Percentiles rank a stretch among this genome's conserved stretches.
Evolutionary conservation across 2,329 filamentous ascomycete genomes (phyloP).

Genomic region (Hymenoscyphus fructigenus): DNA sequence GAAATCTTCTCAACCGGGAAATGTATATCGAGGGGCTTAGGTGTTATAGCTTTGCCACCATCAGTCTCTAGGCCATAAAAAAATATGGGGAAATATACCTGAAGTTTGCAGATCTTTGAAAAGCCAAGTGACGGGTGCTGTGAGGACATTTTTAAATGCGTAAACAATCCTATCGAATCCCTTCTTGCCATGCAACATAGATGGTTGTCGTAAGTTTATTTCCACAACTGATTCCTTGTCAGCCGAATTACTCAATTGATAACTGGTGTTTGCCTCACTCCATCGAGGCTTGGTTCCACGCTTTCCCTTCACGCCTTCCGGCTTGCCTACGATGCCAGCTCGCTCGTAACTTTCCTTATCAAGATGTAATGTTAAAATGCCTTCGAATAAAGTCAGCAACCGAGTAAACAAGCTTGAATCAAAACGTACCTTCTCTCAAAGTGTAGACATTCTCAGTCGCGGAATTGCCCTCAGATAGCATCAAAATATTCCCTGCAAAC

Average conservation of each 20-base stretch:
- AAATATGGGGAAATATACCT: constrained; percentile 37
- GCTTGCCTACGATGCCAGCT: constrained; percentile 74
- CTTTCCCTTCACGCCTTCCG: constrained; percentile 58
- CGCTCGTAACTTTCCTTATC: constrained; percentile 81
- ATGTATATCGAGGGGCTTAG: constrained; percentile 50
- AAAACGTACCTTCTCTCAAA: constrained; percentile 61
- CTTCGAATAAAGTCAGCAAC: constrained; percentile 42
- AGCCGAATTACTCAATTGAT: constrained; percentile 23
- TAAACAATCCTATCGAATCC: constrained; percentile 35
- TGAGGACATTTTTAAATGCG: constrained; percentile 65
- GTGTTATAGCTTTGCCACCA: constrained; percentile 44
- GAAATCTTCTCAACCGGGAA: constrained; percentile 46
- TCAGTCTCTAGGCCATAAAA: constrained; percentile 15
- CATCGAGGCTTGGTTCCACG: constrained; percentile 68
- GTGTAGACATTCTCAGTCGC: constrained; percentile 72
- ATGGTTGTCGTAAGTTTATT: constrained; percentile 68
- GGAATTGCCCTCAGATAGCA: constrained; percentile 77
- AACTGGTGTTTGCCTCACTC: constrained; percentile 50
- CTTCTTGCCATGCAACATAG: constrained; percentile 61
- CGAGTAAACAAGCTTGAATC: background rate
- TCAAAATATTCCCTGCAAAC: constrained; percentile 66
- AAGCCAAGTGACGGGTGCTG: constrained; percentile 69
- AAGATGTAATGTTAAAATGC: constrained; percentile 71
- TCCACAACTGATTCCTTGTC: constrained; percentile 60
- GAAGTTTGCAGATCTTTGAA: constrained; percentile 62